Conservation (phyloP, 441 rosid genomes). For the Adansonia madagascariensis region DNA sequence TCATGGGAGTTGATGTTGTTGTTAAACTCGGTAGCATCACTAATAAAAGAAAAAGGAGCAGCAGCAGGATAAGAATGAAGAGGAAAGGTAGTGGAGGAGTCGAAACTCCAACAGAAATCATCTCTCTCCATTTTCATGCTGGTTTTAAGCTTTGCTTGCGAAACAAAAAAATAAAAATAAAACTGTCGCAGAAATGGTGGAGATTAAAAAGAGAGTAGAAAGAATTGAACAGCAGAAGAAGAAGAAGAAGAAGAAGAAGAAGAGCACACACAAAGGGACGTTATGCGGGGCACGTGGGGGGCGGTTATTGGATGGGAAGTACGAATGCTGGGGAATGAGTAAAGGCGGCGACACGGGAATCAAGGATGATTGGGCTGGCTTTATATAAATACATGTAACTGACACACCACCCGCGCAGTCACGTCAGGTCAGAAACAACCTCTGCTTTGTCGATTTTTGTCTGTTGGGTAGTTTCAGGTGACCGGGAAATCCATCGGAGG, state of each 20-base stretch:
- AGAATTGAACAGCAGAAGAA: not conserved
- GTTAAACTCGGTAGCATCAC: not conserved
- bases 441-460: not conserved
- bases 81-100: not conserved
- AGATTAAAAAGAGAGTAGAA: not conserved
- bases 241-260: not conserved
- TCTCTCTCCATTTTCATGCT: conserved; percentile 6
- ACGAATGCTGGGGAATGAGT: not conserved
- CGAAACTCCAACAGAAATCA: not conserved
- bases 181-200: not conserved
- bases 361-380: conserved; percentile 39
- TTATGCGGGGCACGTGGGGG: conserved; percentile 41
- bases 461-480: not conserved
- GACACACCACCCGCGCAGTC: not conserved
- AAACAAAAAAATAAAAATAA: not conserved
- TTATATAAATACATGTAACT: not conserved
- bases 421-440: not conserved
- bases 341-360: conserved; percentile 44
- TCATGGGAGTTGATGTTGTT: not conserved
- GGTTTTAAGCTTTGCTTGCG: not conserved
- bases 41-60: not conserved
- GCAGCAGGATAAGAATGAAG: not conserved
- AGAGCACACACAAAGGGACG: not conserved
- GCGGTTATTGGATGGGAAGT: not conserved
- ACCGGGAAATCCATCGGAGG: not conserved